A percentile compares a stretch with the other conserved stretches of the same genome.
phyloP scores from a whole-genome alignment of 225 moss, liverwort and hornwort species.

The Bryum argenteum region DNA sequence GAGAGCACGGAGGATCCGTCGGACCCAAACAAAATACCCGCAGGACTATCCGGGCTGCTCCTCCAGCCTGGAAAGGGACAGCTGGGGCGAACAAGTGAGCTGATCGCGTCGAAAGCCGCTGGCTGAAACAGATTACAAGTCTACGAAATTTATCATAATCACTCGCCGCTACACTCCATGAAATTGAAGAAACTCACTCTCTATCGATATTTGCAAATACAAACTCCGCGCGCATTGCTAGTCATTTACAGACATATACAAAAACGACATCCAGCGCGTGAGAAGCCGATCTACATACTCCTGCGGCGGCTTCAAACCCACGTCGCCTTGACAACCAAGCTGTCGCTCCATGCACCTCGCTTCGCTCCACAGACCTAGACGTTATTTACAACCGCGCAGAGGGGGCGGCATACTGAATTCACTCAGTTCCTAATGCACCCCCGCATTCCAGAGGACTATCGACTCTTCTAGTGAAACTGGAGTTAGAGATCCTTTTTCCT shows the following conservation, averaged over 20 bases:
- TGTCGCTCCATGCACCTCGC: conserved; percentile 31
- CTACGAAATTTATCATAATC: conserved; percentile 35
- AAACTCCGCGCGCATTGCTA: background rate
- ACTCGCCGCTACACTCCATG: conserved; percentile 3
- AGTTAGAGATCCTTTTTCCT: conserved; percentile 16
- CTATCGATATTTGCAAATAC: too few species aligned
- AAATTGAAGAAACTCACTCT: too few species aligned
- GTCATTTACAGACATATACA: conserved; percentile 46
- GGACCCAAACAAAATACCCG: conserved; percentile 16
- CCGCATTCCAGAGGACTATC: background rate
- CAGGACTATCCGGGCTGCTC: background rate
- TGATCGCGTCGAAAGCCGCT: conserved; percentile 6
- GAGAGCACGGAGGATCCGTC: conserved; percentile 12
- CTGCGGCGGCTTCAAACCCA: conserved; percentile 35
- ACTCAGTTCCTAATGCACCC: background rate
- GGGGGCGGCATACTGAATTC: conserved; percentile 24
- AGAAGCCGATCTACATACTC: conserved; percentile 40
- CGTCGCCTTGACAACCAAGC: conserved; percentile 17
- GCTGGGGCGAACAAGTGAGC: conserved; percentile 27
- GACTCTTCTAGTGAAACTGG: conserved; percentile 14
- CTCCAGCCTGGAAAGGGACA: conserved; percentile 16
- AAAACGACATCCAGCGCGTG: conserved; percentile 41
- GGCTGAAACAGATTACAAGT: conserved; percentile 24
- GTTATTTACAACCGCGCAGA: conserved; percentile 6
- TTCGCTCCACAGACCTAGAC: background rate